phyloP scores from a whole-genome alignment of 192 early-diverging fungal genomes.

The Mortierella hygrophila region DNA sequence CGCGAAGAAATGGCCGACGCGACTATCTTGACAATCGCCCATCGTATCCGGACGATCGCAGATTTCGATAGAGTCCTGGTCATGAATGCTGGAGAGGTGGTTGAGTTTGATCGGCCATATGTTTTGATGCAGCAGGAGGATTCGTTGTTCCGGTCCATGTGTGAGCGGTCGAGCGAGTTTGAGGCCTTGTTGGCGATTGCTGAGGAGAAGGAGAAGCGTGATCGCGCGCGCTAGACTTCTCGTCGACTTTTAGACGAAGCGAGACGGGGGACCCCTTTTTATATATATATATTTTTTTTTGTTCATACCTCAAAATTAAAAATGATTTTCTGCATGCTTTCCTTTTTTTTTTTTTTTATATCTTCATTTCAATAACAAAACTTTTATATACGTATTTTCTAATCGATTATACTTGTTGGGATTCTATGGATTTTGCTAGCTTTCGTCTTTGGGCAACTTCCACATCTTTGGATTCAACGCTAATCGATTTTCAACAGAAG shows the following conservation, averaged over 20 bases:
- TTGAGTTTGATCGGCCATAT: conserved; percentile 86
- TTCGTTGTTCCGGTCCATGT: conserved; percentile 83
- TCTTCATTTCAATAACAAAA: background rate
- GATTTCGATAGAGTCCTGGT: conserved; percentile 78
- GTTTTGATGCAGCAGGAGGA: conserved; percentile 71
- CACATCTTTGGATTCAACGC: conserved; percentile 47
- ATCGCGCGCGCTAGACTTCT: background rate
- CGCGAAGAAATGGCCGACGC: conserved; percentile 76
- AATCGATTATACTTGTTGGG: background rate
- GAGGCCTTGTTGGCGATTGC: conserved; percentile 76
- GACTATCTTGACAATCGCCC: conserved; percentile 91
- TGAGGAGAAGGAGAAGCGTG: conserved; percentile 49
- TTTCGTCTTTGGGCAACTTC: conserved; percentile 34
- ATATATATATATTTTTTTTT: too few relatives aligned
- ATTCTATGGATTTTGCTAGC: background rate
- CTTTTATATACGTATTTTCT: background rate
- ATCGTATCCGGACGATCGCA: conserved; percentile 84
- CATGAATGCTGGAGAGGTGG: conserved; percentile 79
- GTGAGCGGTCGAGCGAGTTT: conserved; percentile 84
- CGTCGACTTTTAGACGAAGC: background rate
- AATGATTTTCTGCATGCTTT: background rate
- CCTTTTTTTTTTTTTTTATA: background rate
- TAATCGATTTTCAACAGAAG: background rate
- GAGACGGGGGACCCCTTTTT: too few relatives aligned
- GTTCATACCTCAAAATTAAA: background rate